Conservation (phyloP, 306 rosid species). For the Cucurbita ficifolia region DNA sequence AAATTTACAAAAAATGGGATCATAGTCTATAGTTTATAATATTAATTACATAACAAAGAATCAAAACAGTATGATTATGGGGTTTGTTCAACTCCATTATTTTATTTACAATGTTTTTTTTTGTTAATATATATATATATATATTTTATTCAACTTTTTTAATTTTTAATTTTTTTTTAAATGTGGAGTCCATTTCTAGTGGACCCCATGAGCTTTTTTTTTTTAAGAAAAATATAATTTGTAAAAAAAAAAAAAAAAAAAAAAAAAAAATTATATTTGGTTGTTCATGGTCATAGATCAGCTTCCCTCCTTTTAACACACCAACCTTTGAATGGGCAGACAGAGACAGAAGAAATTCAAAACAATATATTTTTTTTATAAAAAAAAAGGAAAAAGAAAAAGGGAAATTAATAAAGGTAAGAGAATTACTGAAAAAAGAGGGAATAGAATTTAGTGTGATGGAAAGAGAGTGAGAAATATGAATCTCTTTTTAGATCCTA, state of each 20-base stretch:
- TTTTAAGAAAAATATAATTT: no score
- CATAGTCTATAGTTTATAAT: not conserved
- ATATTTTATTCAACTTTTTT: no score
- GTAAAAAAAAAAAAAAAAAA: no score
- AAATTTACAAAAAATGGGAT: not conserved
- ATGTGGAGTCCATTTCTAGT: not conserved
- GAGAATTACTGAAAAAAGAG: not conserved
- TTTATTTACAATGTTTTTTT: not conserved
- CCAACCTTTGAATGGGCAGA: conserved; percentile 8
- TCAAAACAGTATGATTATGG: conserved; percentile 10
- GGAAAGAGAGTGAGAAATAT: not conserved
- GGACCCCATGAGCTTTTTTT: not conserved
- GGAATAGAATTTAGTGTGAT: not conserved
- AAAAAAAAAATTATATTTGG: not conserved
- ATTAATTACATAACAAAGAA: conserved; percentile 2
- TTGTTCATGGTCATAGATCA: not conserved
- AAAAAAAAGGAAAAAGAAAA: not conserved
- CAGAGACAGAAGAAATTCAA: conserved; percentile 4
- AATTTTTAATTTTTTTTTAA: not conserved
- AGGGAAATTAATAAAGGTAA: not conserved
- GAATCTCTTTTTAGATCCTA: not conserved
- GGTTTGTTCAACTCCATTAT: conserved; percentile 2
- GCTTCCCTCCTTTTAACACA: conserved; percentile 8
- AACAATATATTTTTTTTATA: not conserved
- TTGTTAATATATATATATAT: not conserved